These are phyloP conservation scores for Bacidia rubella DNA, from an alignment of 495 filamentous ascomycete genomes.

Conservation along the genomic window DNA sequence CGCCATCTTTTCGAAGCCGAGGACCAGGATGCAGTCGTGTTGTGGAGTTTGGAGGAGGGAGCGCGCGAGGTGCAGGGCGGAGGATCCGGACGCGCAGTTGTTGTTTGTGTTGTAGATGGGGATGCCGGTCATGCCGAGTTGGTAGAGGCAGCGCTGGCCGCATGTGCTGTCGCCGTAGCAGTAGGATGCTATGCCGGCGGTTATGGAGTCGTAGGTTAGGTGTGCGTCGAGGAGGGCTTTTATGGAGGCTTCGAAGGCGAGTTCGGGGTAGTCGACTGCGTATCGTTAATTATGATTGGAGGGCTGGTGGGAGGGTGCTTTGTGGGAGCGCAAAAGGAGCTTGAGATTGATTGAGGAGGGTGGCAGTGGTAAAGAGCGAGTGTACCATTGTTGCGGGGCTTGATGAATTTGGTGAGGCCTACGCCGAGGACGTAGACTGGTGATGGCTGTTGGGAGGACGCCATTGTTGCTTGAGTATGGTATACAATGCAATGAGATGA, in stretches of 20 bases:
- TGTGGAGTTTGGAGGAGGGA: slow-evolving; percentile 42
- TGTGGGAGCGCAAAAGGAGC: background rate
- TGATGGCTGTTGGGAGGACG: slow-evolving; percentile 5
- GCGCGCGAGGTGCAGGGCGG: slow-evolving; percentile 73
- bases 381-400: slow-evolving; percentile 70
- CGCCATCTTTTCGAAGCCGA: slow-evolving; percentile 98
- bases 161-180: slow-evolving; percentile 93
- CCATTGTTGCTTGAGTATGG: slow-evolving; percentile 16
- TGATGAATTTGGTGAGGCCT: slow-evolving; percentile 98
- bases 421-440: slow-evolving; percentile 87
- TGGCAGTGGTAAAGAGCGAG: background rate
- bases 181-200: slow-evolving; percentile 93
- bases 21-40: slow-evolving; percentile 74
- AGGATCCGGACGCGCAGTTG: slow-evolving; percentile 89
- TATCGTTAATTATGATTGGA: background rate
- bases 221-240: slow-evolving; percentile 93
- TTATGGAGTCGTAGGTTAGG: slow-evolving; percentile 93
- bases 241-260: slow-evolving; percentile 88
- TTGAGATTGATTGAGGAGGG: background rate
- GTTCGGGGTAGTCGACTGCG: slow-evolving; percentile 60
- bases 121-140: slow-evolving; percentile 93
- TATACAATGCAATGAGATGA: too few species aligned
- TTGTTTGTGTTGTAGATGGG: slow-evolving; percentile 98
- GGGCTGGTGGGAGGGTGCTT: slow-evolving; percentile 1
- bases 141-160: slow-evolving; percentile 95